phyloP scores from a whole-genome alignment of 768 basidiomycete species.

The Trametes meyenii region DNA sequence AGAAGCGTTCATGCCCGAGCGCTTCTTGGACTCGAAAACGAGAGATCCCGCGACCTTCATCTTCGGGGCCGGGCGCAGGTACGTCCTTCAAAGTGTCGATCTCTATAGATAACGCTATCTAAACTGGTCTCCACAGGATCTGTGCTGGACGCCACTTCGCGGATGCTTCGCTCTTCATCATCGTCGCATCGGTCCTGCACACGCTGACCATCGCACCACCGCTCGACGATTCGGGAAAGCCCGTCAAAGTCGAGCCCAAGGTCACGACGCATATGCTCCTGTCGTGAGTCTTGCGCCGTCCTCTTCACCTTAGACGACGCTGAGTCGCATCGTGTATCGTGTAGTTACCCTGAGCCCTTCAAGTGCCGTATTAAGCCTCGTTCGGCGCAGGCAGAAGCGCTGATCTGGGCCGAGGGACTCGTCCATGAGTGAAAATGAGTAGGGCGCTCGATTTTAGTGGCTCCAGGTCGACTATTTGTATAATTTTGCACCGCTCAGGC shows the following conservation, averaged over 20 bases:
- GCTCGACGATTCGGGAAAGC: background rate
- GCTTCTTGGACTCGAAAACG: background rate
- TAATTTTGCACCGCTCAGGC: too few relatives aligned
- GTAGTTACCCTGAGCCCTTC: background rate
- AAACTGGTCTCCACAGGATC: background rate
- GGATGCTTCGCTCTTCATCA: slow-evolving; percentile 18
- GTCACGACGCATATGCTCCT: slow-evolving; percentile 13
- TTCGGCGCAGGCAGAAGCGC: too few relatives aligned
- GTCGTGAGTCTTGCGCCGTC: slow-evolving; percentile 1
- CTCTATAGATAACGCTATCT: background rate
- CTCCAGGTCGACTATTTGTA: too few relatives aligned
- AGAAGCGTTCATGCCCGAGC: slow-evolving; percentile 20
- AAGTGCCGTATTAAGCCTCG: background rate
- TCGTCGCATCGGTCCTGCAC: slow-evolving; percentile 17
- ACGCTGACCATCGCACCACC: slow-evolving; percentile 13
- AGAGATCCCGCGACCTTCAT: slow-evolving; percentile 4
- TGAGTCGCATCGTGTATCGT: too few relatives aligned
- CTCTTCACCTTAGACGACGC: too few relatives aligned
- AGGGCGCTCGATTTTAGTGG: too few relatives aligned
- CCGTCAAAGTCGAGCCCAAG: slow-evolving; percentile 4
- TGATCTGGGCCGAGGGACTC: too few relatives aligned
- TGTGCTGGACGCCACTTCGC: slow-evolving; percentile 25
- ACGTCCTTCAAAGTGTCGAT: background rate
- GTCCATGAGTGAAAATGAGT: too few relatives aligned
- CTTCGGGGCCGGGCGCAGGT: slow-evolving; percentile 23